Conservation (phyloP, 345 rosid genomes). For the Psidium guajava region DNA sequence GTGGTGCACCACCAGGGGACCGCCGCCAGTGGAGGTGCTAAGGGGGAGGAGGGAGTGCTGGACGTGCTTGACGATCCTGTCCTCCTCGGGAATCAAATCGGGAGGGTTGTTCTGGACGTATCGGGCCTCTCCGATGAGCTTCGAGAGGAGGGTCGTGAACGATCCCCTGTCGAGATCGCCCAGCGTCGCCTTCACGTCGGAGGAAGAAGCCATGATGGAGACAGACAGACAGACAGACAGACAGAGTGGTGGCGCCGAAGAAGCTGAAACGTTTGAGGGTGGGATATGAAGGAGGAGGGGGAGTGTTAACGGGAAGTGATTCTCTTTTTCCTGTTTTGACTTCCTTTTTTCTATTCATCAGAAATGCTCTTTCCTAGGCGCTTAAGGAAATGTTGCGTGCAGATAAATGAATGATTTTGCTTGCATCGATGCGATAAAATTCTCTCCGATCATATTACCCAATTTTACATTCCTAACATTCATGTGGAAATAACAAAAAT, state of each 20-base stretch:
- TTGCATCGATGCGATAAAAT: neutral
- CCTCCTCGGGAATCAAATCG: slow-evolving; percentile 83
- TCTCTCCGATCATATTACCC: accelerated
- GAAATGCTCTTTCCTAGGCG: neutral
- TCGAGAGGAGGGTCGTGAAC: slow-evolving; percentile 52
- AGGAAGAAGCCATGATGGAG: neutral
- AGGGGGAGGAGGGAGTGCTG: slow-evolving; percentile 64
- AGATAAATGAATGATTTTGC: neutral
- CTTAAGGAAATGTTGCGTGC: neutral
- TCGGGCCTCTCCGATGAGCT: slow-evolving; percentile 76
- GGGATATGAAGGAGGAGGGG: neutral
- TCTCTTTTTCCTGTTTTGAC: neutral
- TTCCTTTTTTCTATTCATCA: neutral
- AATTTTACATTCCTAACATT: accelerated
- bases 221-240: neutral
- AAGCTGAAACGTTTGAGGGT: neutral
- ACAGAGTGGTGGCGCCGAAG: neutral
- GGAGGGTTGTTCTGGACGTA: slow-evolving; percentile 91
- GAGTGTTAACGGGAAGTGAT: neutral
- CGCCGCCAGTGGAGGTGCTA: slow-evolving; percentile 78
- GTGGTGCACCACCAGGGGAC: slow-evolving; percentile 69
- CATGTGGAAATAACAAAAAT: neutral
- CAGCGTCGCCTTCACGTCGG: slow-evolving; percentile 22
- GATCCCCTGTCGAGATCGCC: slow-evolving; percentile 58
- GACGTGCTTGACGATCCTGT: slow-evolving; percentile 68